Evolutionary conservation across 129 eudicot species (phyloP).

Genomic region (Tanacetum coccineum): DNA sequence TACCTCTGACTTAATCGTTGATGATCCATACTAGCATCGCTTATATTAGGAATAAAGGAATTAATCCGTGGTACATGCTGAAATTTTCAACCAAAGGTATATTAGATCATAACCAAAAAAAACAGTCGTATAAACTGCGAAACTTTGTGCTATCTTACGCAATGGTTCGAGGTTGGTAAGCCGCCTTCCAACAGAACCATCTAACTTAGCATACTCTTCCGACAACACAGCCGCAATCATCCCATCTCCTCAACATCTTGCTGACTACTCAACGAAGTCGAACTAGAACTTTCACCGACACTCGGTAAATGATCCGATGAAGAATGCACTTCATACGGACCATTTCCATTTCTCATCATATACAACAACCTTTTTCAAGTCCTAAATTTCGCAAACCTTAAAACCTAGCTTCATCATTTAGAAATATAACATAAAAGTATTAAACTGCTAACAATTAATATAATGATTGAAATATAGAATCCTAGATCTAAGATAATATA

Average conservation of each 20-base stretch:
- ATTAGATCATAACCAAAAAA: not conserved
- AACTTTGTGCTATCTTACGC: slow-evolving; percentile 38
- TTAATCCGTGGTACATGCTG: slow-evolving; percentile 79
- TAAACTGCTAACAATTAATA: too few relatives aligned
- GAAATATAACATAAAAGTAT: too few relatives aligned
- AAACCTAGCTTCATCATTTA: not conserved
- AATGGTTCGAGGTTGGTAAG: slow-evolving; percentile 65
- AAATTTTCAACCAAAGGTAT: slow-evolving; percentile 11
- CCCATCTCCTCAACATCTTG: slow-evolving; percentile 62
- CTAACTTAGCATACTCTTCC: slow-evolving; percentile 74
- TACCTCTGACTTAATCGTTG: slow-evolving; percentile 72
- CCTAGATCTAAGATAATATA: slow-evolving; percentile 32
- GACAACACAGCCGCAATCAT: slow-evolving; percentile 71
- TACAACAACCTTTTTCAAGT: slow-evolving; percentile 11
- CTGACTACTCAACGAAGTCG: slow-evolving; percentile 63
- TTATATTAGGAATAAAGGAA: slow-evolving; percentile 53
- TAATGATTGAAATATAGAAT: not conserved
- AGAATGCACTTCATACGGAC: slow-evolving; percentile 21
- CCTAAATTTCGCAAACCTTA: slow-evolving; percentile 11
- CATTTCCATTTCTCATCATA: slow-evolving; percentile 46
- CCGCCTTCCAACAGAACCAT: slow-evolving; percentile 66
- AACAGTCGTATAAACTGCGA: not conserved
- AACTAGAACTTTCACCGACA: slow-evolving; percentile 56
- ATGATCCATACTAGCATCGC: slow-evolving; percentile 78
- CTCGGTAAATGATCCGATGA: slow-evolving; percentile 24